Evolutionary conservation across 140 eudicot genomes (phyloP).

Genomic region (Bidens hawaiensis): DNA sequence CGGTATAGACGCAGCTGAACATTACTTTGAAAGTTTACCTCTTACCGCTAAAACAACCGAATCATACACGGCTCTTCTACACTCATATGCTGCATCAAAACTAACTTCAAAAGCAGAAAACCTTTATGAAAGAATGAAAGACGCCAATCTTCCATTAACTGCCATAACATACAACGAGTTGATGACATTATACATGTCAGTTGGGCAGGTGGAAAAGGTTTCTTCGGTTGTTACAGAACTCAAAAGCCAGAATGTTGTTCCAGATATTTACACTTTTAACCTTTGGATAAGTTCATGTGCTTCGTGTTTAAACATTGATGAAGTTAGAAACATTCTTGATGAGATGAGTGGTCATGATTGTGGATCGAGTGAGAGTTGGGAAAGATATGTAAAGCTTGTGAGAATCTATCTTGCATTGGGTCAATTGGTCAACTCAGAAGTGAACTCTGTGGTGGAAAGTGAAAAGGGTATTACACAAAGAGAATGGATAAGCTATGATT

Average conservation of each 20-base stretch:
- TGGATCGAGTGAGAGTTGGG: constrained; percentile 47
- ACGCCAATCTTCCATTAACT: constrained; percentile 45
- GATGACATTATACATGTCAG: constrained; percentile 86
- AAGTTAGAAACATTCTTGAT: constrained; percentile 54
- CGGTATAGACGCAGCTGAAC: constrained; percentile 90
- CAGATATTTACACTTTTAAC: constrained; percentile 70
- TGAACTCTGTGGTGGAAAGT: constrained; percentile 49
- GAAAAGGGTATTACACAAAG: constrained; percentile 74
- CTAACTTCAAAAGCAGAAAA: constrained; percentile 76
- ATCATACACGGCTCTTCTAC: constrained; percentile 88
- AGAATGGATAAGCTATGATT: constrained; percentile 84
- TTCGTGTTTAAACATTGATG: constrained; percentile 62
- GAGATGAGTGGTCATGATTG: constrained; percentile 45
- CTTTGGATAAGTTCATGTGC: constrained; percentile 83
- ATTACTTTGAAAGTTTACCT: constrained; percentile 77
- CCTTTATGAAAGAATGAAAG: constrained; percentile 60
- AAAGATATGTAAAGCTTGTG: constrained; percentile 59
- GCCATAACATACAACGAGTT: constrained; percentile 87
- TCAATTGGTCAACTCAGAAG: constrained; percentile 46
- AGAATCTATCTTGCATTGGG: constrained; percentile 55
- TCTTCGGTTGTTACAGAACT: constrained; percentile 56
- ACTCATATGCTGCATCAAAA: constrained; percentile 66
- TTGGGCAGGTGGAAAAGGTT: constrained; percentile 81
- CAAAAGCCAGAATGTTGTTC: constrained; percentile 48
- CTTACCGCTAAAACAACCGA: constrained; percentile 65